Evolutionary conservation across 148 eudicot genomes (phyloP).

Genomic region (Silene conica): DNA sequence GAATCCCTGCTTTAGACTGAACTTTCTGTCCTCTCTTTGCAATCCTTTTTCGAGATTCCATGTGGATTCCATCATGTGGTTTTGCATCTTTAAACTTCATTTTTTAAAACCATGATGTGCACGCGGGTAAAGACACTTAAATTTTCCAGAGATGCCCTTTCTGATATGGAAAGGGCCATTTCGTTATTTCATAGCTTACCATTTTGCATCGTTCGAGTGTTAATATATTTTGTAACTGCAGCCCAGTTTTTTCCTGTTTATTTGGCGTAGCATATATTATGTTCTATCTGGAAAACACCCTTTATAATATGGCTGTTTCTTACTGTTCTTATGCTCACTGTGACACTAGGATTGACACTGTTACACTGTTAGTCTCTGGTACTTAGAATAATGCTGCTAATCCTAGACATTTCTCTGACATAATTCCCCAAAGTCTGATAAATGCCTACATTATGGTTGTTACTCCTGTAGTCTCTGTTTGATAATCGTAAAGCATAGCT

Average conservation of each 20-base stretch:
- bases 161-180: conserved; percentile 17
- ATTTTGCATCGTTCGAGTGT: not conserved
- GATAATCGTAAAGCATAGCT: not conserved
- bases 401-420: conserved; percentile 2
- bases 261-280: not conserved
- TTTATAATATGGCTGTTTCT: not conserved
- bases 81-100: conserved; percentile 2
- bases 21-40: not conserved
- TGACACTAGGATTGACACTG: not conserved
- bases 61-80: conserved; percentile 25
- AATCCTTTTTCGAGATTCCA: conserved; percentile 12
- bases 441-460: not conserved
- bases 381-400: not conserved
- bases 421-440: not conserved
- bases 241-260: not conserved
- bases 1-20: conserved; percentile 9
- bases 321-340: not conserved
- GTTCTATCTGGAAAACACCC: not conserved
- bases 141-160: not conserved
- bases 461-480: not conserved
- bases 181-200: not conserved
- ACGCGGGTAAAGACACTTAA: conserved; percentile 14
- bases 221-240: not conserved
- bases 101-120: conserved; percentile 22
- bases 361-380: not conserved